Conservation (phyloP, 108 stramenopile species). For the Schizochytrium sp. region DNA sequence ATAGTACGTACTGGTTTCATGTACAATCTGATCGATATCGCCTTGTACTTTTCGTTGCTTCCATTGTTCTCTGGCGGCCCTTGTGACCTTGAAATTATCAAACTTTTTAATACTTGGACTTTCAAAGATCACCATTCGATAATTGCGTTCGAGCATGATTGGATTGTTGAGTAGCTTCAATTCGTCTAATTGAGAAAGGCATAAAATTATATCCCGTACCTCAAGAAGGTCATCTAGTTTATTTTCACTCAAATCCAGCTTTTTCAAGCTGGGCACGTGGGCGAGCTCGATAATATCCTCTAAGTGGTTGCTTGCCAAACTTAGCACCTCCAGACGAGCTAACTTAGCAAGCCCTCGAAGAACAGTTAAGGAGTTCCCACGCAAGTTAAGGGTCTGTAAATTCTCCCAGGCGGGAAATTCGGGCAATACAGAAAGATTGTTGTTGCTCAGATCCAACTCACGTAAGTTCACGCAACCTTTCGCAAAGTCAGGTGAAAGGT, state of each 20-base stretch:
- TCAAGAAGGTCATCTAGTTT: slow-evolving; percentile 26
- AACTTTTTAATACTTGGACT: slow-evolving; percentile 11
- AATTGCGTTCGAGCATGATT: neutral
- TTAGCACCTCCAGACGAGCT: neutral
- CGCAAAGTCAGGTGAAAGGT: neutral
- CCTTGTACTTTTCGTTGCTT: neutral
- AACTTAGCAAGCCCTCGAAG: neutral
- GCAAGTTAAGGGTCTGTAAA: neutral
- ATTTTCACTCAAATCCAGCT: slow-evolving; percentile 31
- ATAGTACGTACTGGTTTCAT: slow-evolving; percentile 12
- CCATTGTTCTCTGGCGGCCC: neutral
- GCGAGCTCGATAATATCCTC: neutral
- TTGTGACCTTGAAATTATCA: neutral
- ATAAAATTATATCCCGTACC: slow-evolving; percentile 4
- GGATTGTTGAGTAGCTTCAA: slow-evolving; percentile 25
- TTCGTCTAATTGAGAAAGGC: neutral
- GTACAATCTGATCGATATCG: slow-evolving; percentile 6
- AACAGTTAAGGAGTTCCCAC: neutral
- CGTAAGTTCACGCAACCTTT: neutral
- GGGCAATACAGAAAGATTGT: neutral
- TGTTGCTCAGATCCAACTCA: slow-evolving; percentile 52
- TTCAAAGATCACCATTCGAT: neutral
- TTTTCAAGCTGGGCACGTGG: neutral
- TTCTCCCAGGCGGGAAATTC: neutral
- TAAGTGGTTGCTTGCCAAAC: neutral